Evolutionary conservation across 805 yeast species (phyloP).

Genomic region (Kodamaea fukazawae): DNA sequence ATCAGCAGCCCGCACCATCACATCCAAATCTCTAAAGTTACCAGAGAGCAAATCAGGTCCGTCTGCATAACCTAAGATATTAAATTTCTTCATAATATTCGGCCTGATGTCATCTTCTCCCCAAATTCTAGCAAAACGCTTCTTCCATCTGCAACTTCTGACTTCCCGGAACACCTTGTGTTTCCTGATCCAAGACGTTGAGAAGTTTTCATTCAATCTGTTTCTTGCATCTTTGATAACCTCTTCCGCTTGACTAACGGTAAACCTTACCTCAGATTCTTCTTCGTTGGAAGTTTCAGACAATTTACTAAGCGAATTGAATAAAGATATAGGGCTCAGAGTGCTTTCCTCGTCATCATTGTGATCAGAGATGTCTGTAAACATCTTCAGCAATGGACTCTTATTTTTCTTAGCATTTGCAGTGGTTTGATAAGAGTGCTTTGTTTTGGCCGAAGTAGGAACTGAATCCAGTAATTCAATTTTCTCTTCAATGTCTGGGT

Average conservation of each 20-base stretch:
- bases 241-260: constrained; percentile 26
- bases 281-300: neutral
- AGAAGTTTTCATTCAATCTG: constrained; percentile 24
- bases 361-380: constrained; percentile 1
- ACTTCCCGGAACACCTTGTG: constrained; percentile 24
- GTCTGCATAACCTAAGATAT: constrained; percentile 31
- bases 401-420: neutral
- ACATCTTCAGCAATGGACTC: constrained; percentile 1
- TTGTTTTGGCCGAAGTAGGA: constrained; percentile 1
- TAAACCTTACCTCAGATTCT: constrained; percentile 3
- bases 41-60: constrained; percentile 36
- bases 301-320: neutral
- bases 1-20: constrained; percentile 25
- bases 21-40: constrained; percentile 28
- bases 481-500: constrained; percentile 12
- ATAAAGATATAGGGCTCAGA: constrained; percentile 1
- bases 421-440: constrained; percentile 4
- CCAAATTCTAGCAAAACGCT: constrained; percentile 28
- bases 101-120: constrained; percentile 33
- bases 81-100: constrained; percentile 30
- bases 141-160: constrained; percentile 25
- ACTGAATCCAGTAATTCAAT: constrained; percentile 6
- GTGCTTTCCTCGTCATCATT: too few species aligned
- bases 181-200: constrained; percentile 34
- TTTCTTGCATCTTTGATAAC: constrained; percentile 27